Evolutionary conservation across 2,329 filamentous ascomycete species (phyloP), one percentile per base, ranked within the genome.

Genomic region (Alternaria metachromatica): DNA sequence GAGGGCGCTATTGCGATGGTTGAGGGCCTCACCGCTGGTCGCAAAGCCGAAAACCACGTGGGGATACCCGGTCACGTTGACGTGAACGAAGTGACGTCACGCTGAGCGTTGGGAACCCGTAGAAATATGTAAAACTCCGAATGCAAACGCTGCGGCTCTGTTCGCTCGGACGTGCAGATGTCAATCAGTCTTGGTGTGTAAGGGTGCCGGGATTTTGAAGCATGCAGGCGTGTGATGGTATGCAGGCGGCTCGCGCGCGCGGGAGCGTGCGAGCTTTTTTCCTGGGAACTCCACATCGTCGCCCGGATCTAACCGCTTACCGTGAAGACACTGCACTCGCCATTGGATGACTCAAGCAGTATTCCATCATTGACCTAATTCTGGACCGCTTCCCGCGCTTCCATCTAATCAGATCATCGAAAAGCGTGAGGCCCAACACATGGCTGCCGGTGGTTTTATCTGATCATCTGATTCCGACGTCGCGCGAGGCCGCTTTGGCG

Each of bases 1-100:
- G 86, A 94, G 69, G 94, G 95, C 2, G 95, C 95, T 13, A 94
- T 98, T 68, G 82, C 84, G 15, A 94, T 92, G 90, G 91, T 90
- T 2, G 89, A 92, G 65, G 88, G 86, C 2, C 81, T 93, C 69
- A 73, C 73, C 63, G 72, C 73, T 62, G 71, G 71, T 60, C 70
- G 68, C 59, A 68, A 68, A 60, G 71, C 62, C 43, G 68, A 71
- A 49, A 67, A 66, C 50, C 73, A 74, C 62, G 76, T 72, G 72
- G 73, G 76, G 50, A 68, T 77, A 30, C 68, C 70, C 28, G 74
- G 72, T 41, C 75, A 78, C 69, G 72, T 77, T 67, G 72, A 74
- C 65, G 64, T 73, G 25, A 65, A 65, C 57, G 62, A 71, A 62
- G 65, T 58, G 62, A 61, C 30, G 46, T 58, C 51, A 55, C 48